phyloP scores from a whole-genome alignment of 2,329 filamentous ascomycete species.

The Fusarium sulawesiense region DNA sequence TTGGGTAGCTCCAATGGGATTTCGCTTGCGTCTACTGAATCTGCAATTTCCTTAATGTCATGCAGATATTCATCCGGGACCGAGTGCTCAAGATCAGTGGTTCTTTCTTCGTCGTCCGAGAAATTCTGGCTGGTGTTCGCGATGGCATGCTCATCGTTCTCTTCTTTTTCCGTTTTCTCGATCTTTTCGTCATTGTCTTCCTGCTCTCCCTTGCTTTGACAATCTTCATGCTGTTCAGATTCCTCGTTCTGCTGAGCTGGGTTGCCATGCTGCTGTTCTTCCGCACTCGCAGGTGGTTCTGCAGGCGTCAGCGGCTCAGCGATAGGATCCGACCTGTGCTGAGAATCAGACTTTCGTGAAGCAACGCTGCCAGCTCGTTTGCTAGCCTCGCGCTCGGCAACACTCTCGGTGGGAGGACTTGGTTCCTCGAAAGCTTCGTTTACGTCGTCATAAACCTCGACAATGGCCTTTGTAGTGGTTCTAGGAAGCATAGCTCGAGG shows the following conservation, averaged over 20 bases:
- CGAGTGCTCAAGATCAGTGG: conserved; percentile 78
- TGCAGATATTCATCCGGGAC: conserved; percentile 75
- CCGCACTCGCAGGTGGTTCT: conserved; percentile 39
- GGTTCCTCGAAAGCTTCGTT: conserved; percentile 91
- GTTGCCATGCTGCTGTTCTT: conserved; percentile 39
- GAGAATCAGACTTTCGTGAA: conserved; percentile 47
- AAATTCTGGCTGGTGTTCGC: conserved; percentile 63
- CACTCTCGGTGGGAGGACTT: conserved; percentile 63
- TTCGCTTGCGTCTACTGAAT: conserved; percentile 71
- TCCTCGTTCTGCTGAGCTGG: conserved; percentile 46
- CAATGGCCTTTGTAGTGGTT: conserved; percentile 92
- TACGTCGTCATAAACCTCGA: conserved; percentile 95
- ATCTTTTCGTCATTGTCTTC: conserved; percentile 42
- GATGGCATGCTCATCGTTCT: conserved; percentile 46
- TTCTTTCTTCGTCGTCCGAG: conserved; percentile 74
- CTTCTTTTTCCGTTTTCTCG: conserved; percentile 44
- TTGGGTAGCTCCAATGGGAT: conserved; percentile 82
- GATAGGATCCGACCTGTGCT: conserved; percentile 27
- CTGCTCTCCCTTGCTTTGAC: conserved; percentile 10
- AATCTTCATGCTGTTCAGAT: conserved; percentile 45
- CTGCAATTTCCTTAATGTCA: conserved; percentile 70
- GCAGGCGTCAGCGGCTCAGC: conserved; percentile 41
- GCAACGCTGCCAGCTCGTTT: conserved; percentile 43
- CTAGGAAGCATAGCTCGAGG: conserved; percentile 85
- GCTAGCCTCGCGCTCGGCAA: conserved; percentile 48